These are phyloP conservation scores for Crucihimalaya himalaica DNA, from an alignment of 345 rosid species.

Conservation along the genomic window DNA sequence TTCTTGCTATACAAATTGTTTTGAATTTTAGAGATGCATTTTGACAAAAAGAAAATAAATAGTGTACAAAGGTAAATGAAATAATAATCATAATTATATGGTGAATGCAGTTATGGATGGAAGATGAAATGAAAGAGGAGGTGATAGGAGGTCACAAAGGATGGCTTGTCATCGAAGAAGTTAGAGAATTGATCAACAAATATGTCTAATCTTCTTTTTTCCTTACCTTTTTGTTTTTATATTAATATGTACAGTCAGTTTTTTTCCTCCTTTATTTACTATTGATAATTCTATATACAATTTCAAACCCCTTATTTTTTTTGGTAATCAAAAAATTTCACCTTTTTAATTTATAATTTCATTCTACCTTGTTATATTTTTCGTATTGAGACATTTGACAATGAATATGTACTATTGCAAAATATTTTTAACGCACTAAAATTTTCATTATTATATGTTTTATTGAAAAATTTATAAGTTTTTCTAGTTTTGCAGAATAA, in stretches of 20 bases:
- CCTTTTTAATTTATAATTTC: neutral
- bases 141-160: slow-evolving; percentile 95
- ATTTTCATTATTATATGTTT: neutral
- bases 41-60: neutral
- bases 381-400: neutral
- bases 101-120: slow-evolving; percentile 70
- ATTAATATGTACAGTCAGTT: slow-evolving; percentile 21
- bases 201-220: slow-evolving; percentile 38
- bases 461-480: neutral
- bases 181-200: slow-evolving; percentile 71
- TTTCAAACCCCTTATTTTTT: neutral
- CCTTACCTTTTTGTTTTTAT: neutral
- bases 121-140: slow-evolving; percentile 89
- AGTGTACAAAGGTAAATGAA: neutral
- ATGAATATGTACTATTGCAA: neutral
- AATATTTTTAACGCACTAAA: neutral
- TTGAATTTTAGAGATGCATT: neutral
- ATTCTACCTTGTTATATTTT: neutral
- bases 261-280: neutral
- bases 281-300: neutral
- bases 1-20: neutral
- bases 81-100: neutral
- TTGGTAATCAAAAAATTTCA: too few relatives aligned
- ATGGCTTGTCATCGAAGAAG: slow-evolving; percentile 93
- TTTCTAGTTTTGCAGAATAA: too few relatives aligned